Evolutionary conservation across 2,329 filamentous ascomycete genomes (phyloP).

Genomic region (Talaromyces atroroseus): DNA sequence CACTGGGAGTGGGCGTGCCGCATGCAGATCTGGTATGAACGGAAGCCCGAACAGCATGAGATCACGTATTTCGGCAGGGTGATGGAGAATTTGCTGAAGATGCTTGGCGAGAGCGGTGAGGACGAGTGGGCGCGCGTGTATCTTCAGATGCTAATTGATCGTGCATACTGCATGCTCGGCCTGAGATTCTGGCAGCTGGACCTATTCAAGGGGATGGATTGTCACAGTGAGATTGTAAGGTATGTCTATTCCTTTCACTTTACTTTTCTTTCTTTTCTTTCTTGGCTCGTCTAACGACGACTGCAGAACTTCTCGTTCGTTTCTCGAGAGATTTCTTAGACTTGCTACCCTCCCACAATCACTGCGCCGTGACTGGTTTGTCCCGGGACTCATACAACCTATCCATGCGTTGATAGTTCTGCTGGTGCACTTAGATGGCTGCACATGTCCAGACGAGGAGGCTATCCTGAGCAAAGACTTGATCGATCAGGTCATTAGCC

Average conservation of each 20-base stretch:
- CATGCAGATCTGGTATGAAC: conserved; percentile 1
- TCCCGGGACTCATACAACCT: conserved; percentile 1
- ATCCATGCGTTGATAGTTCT: background rate
- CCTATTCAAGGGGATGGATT: background rate
- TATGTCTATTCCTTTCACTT: background rate
- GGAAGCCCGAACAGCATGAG: background rate
- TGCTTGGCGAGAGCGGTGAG: background rate
- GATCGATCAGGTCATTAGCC: background rate
- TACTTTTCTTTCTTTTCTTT: background rate
- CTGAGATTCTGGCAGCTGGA: background rate
- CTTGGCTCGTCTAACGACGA: background rate
- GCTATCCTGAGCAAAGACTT: background rate
- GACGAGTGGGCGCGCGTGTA: background rate
- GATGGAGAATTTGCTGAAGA: background rate
- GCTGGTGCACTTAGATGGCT: background rate
- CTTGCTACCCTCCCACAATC: background rate
- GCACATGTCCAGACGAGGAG: background rate
- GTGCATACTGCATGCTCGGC: background rate
- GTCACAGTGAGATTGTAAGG: background rate
- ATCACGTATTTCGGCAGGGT: background rate
- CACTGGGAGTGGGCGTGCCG: background rate
- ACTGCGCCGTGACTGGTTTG: background rate
- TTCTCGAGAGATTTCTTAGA: background rate
- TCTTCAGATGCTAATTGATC: background rate
- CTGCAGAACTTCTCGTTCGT: background rate